phyloP scores from a whole-genome alignment of 192 early-diverging fungal species.

The Mortierella hygrophila region DNA sequence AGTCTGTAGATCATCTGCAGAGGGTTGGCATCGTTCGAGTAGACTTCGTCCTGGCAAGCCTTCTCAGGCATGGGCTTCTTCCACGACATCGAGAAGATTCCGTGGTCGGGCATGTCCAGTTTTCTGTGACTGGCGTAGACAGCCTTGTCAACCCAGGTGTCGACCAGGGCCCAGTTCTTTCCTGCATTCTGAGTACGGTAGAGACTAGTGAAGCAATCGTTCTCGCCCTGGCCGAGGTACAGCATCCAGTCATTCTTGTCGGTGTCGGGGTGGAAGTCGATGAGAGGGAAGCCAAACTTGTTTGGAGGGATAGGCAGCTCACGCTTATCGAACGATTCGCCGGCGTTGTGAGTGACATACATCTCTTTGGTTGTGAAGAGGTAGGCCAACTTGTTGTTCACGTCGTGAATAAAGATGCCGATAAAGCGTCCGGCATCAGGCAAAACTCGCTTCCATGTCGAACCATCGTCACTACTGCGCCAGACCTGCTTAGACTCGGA shows the following conservation, averaged over 20 bases:
- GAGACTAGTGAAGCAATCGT: conserved; percentile 77
- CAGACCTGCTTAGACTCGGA: conserved; percentile 72
- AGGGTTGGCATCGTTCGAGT: conserved; percentile 67
- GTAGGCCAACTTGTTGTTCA: conserved; percentile 75
- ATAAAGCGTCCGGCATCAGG: conserved; percentile 62
- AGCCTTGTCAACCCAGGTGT: conserved; percentile 89
- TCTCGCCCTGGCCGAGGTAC: conserved; percentile 75
- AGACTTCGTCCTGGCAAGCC: conserved; percentile 73
- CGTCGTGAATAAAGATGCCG: conserved; percentile 78
- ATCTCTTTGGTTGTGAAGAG: conserved; percentile 68
- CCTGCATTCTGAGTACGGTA: conserved; percentile 82
- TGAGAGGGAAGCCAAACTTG: conserved; percentile 70
- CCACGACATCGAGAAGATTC: conserved; percentile 67
- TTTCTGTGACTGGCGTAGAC: conserved; percentile 78
- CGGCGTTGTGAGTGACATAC: conserved; percentile 70
- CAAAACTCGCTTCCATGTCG: conserved; percentile 73
- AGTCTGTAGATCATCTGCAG: conserved; percentile 75
- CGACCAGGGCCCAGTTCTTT: conserved; percentile 77
- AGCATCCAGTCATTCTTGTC: conserved; percentile 88
- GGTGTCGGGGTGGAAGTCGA: conserved; percentile 89
- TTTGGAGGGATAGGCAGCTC: conserved; percentile 75
- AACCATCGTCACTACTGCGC: conserved; percentile 81
- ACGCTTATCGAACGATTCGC: conserved; percentile 62
- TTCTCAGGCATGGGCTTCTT: conserved; percentile 40
- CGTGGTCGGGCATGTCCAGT: conserved; percentile 69